Evolutionary conservation across 2,329 filamentous ascomycete species (phyloP).

Genomic region (Tolypocladium pustulatum): DNA sequence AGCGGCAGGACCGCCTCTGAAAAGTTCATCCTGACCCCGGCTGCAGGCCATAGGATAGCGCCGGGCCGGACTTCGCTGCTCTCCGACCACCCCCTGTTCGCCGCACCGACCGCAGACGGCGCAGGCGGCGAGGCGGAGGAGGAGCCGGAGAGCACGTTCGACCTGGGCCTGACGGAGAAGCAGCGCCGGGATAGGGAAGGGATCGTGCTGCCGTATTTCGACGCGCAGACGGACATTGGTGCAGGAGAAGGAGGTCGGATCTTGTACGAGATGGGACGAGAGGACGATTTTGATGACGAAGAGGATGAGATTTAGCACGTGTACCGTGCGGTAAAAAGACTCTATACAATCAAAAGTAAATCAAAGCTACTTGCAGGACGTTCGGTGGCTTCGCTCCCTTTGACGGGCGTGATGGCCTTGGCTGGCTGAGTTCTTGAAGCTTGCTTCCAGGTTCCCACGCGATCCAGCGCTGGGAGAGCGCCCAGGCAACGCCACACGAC

Average conservation of each 20-base stretch:
- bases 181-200: slow-evolving; percentile 79
- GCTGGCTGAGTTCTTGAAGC: neutral
- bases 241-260: slow-evolving; percentile 84
- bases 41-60: slow-evolving; percentile 6
- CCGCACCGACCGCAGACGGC: slow-evolving; percentile 24
- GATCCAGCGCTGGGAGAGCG: neutral
- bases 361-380: neutral
- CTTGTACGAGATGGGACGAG: slow-evolving; percentile 89
- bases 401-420: neutral
- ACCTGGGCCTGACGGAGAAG: slow-evolving; percentile 78
- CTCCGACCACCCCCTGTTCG: slow-evolving; percentile 66
- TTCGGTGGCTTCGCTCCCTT: neutral
- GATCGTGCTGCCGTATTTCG: slow-evolving; percentile 90
- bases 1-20: slow-evolving; percentile 72
- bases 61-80: slow-evolving; percentile 45
- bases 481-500: neutral
- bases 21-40: slow-evolving; percentile 40
- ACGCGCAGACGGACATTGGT: slow-evolving; percentile 75
- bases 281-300: slow-evolving; percentile 95
- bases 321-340: neutral
- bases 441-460: neutral
- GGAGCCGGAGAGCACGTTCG: slow-evolving; percentile 68
- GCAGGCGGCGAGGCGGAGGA: slow-evolving; percentile 30
- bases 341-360: neutral
- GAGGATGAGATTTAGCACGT: slow-evolving; percentile 70